Evolutionary conservation across 1,284 basidiomycete species (phyloP).

Genomic region (Ustilago crameri): DNA sequence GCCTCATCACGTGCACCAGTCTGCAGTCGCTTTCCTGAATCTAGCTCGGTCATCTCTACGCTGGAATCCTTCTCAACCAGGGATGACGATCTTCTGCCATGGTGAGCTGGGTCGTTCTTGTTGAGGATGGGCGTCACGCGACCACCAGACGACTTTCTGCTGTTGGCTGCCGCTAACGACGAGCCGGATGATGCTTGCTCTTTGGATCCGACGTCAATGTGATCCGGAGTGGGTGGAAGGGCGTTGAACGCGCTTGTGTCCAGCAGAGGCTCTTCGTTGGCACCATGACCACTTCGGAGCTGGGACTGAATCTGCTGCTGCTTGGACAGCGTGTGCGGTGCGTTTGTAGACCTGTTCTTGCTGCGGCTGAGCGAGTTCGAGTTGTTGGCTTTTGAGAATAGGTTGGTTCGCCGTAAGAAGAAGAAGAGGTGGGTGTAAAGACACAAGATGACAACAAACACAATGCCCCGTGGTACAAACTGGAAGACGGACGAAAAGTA

Average conservation of each 20-base stretch:
- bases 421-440: conserved; percentile 65
- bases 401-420: conserved; percentile 58
- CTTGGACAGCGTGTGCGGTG: conserved; percentile 7
- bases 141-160: conserved; percentile 24
- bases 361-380: conserved; percentile 26
- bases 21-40: conserved; percentile 8
- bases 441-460: conserved; percentile 53
- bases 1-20: not conserved
- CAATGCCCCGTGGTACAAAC: conserved; percentile 52
- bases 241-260: conserved; percentile 2
- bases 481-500: conserved; percentile 52
- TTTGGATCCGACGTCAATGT: conserved; percentile 1
- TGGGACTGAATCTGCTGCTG: conserved; percentile 4
- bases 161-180: conserved; percentile 26
- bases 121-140: conserved; percentile 30
- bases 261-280: conserved; percentile 7
- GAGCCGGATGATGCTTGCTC: conserved; percentile 11
- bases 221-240: conserved; percentile 1
- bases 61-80: conserved; percentile 33
- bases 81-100: conserved; percentile 30
- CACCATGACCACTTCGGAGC: not conserved
- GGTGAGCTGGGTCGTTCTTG: conserved; percentile 29
- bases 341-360: conserved; percentile 8
- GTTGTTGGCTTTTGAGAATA: conserved; percentile 45
- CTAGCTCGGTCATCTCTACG: conserved; percentile 26